These are phyloP conservation scores for Lachancea mirantina DNA, from an alignment of 805 yeast genomes.

Conservation along the genomic window DNA sequence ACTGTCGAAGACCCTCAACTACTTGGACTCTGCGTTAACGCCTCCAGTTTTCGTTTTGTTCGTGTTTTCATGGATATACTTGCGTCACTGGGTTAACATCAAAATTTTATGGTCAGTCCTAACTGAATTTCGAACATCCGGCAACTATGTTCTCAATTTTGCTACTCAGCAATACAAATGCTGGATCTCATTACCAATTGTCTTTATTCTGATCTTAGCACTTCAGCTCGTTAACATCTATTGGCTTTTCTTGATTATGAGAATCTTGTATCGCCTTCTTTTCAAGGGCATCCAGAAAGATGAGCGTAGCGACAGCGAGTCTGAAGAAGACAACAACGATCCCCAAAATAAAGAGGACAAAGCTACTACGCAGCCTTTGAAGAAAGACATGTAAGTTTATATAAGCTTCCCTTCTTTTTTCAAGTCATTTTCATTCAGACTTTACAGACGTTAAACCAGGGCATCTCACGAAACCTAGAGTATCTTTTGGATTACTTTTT, in stretches of 20 bases:
- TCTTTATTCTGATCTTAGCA: conserved; percentile 67
- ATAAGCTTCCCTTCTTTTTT: no score
- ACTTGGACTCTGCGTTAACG: conserved; percentile 59
- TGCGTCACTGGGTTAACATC: conserved; percentile 81
- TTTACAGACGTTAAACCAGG: no score
- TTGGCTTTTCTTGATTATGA: conserved; percentile 78
- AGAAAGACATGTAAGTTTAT: no score
- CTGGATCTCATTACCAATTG: conserved; percentile 89
- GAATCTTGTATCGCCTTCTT: conserved; percentile 65
- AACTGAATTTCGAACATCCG: conserved; percentile 82
- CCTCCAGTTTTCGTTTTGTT: conserved; percentile 66
- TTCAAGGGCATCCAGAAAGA: conserved; percentile 58
- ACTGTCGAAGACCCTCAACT: conserved; percentile 76
- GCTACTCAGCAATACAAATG: conserved; percentile 92
- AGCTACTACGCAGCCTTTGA: no score
- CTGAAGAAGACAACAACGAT: conserved; percentile 44
- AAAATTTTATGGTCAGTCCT: conserved; percentile 75
- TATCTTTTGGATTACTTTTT: no score
- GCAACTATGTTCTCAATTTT: conserved; percentile 74
- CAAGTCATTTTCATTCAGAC: no score
- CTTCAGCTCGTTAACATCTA: conserved; percentile 79
- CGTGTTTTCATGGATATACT: conserved; percentile 70
- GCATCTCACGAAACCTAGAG: no score
- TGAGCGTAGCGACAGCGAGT: conserved; percentile 84
- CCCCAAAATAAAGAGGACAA: no score